Evolutionary conservation across 352 stramenopile genomes (phyloP).

Genomic region (Phytophthora macrochlamydospora): DNA sequence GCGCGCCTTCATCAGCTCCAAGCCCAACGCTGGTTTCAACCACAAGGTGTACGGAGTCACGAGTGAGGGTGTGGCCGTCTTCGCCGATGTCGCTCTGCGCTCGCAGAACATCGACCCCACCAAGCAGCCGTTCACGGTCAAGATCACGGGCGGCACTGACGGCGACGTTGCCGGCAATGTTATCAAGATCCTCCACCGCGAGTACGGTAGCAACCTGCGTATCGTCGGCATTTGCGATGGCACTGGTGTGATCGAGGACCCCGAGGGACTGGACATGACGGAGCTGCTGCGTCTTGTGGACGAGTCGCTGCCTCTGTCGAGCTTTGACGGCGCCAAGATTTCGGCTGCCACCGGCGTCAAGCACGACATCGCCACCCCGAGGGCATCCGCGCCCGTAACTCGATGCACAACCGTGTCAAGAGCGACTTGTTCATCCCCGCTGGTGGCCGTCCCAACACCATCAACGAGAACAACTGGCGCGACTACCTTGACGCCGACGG

Average conservation of each 20-base stretch:
- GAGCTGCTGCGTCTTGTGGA: slow-evolving; percentile 96
- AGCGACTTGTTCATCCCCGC: slow-evolving; percentile 87
- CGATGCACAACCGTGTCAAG: slow-evolving; percentile 96
- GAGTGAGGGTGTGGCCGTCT: slow-evolving; percentile 83
- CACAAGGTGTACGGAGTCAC: slow-evolving; percentile 90
- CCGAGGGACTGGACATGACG: slow-evolving; percentile 92
- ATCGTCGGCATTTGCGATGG: slow-evolving; percentile 93
- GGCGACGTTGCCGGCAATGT: slow-evolving; percentile 98
- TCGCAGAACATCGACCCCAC: slow-evolving; percentile 81
- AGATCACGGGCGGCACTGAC: slow-evolving; percentile 96
- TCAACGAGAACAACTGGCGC: slow-evolving; percentile 88
- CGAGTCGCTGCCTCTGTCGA: slow-evolving; percentile 89
- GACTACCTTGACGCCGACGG: slow-evolving; percentile 70
- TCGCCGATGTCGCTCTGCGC: slow-evolving; percentile 74
- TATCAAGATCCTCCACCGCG: slow-evolving; percentile 96
- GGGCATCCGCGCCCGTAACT: slow-evolving; percentile 95
- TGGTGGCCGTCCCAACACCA: slow-evolving; percentile 81
- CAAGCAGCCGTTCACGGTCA: slow-evolving; percentile 77
- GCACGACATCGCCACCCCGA: slow-evolving; percentile 83
- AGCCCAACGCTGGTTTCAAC: slow-evolving; percentile 85
- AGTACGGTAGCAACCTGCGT: slow-evolving; percentile 94
- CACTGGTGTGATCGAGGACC: slow-evolving; percentile 95
- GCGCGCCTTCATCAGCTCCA: slow-evolving; percentile 87
- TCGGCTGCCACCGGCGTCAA: slow-evolving; percentile 53
- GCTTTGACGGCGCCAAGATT: slow-evolving; percentile 64